Base-by-base conservation (phyloP, 345 rosid genomes). In the Conringia planisiliqua region DNA sequence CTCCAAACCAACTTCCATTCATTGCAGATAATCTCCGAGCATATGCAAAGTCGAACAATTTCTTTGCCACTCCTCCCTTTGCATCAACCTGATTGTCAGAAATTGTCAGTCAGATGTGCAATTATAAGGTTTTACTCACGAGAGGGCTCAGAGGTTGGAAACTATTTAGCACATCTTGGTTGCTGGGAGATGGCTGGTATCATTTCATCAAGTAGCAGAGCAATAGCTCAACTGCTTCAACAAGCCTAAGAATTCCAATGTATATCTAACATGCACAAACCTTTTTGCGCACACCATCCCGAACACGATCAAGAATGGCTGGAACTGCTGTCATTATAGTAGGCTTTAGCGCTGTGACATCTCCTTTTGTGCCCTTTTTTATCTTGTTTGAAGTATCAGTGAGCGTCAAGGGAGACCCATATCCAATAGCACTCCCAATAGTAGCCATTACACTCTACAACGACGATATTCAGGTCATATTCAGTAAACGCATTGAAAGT, bases 311-410 rank as follows among this genome's bases (percentile, higher is more conserved):
- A 58, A 96, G 97, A 80, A 96, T 90, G 79, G 99, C 99, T 59
- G 98, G 99, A 71, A 96, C 99, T 80, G 99, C 90, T 54, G 99
- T 85, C 98, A 96, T 88, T 61, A 96, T 68, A 14, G 99, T 92
- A 58, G 99, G 98, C 74, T 80, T 82, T 69, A 92, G 81, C 29
- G 79, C 88, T 10, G 90, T 74, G 62, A 91, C 98, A 82, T 96
- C 99, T 69, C 98, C 99, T 62, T 87, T 83, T 26, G 99, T 90
- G 73, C 98, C 98, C 60, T 40, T 86, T 78, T 90, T 96, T 47
- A 96, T 86, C 86, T 96, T 96, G 89, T 69, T 96, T 35, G 96
- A 88, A 47, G 98, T 89, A 72, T 96, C 98, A 3, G 99, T 96
- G 33, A 96, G 98, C 44, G 99, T 96, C 84, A 96, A 81, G 68